Evolutionary conservation across 164 flowering plant genomes (phyloP).

Genomic region (Santalum album): DNA sequence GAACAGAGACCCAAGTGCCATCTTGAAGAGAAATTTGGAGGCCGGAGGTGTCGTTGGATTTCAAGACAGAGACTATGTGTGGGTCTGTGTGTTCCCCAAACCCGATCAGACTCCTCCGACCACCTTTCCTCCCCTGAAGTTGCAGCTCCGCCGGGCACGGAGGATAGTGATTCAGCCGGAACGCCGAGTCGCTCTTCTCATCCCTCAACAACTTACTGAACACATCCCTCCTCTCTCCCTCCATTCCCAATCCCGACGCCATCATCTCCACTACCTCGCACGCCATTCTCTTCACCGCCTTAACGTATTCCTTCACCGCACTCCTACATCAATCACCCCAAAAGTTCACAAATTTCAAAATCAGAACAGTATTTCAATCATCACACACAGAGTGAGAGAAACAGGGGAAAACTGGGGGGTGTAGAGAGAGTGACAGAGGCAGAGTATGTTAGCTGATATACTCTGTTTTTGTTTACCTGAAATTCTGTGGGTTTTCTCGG

Average conservation of each 20-base stretch:
- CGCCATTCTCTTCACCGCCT: slow-evolving; percentile 40
- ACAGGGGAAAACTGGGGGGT: too few species aligned
- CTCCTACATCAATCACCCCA: slow-evolving; percentile 18
- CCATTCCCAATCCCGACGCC: slow-evolving; percentile 51
- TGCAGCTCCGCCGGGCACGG: slow-evolving; percentile 53
- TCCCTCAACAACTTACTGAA: slow-evolving; percentile 51
- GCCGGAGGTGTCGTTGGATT: slow-evolving; percentile 76
- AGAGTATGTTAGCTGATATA: background rate
- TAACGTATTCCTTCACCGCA: slow-evolving; percentile 39
- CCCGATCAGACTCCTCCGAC: slow-evolving; percentile 47
- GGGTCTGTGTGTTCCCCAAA: slow-evolving; percentile 99
- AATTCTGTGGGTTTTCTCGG: slow-evolving; percentile 32
- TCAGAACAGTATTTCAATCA: too few species aligned
- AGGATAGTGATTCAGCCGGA: slow-evolving; percentile 86
- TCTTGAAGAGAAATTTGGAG: slow-evolving; percentile 69
- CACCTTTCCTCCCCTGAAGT: slow-evolving; percentile 20
- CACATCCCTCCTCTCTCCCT: slow-evolving; percentile 25
- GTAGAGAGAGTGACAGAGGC: background rate
- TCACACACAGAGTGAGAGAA: too few species aligned
- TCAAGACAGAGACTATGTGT: slow-evolving; percentile 67
- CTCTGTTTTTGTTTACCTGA: slow-evolving; percentile 30
- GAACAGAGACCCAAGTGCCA: slow-evolving; percentile 84
- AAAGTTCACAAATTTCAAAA: too few species aligned
- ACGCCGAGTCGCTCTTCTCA: slow-evolving; percentile 63
- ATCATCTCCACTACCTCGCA: slow-evolving; percentile 50